A percentile compares a stretch with the other conserved stretches of the same genome.
These are phyloP conservation scores for Solanum boliviense DNA, from an alignment of 257 asterid genomes.

Conservation along the genomic window DNA sequence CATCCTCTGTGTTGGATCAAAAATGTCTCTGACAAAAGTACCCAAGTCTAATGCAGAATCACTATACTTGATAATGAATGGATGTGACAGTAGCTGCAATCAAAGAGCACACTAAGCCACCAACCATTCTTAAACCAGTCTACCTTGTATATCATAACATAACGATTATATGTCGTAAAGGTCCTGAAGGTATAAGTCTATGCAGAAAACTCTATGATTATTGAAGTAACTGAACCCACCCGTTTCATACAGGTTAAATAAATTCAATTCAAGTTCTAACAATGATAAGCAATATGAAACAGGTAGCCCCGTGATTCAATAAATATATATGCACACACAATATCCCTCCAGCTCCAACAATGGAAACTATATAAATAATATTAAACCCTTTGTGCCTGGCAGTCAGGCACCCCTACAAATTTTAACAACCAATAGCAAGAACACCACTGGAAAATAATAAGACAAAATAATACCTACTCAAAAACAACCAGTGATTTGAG, in stretches of 20 bases:
- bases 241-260: neutral
- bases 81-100: constrained; percentile 83
- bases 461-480: neutral
- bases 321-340: neutral
- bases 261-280: neutral
- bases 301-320: neutral
- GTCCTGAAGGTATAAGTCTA: neutral
- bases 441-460: neutral
- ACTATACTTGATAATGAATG: constrained; percentile 58
- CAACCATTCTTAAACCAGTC: neutral
- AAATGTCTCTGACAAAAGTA: constrained; percentile 70
- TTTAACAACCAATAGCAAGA: neutral
- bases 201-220: neutral
- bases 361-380: neutral
- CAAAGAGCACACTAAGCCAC: neutral
- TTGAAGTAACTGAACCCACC: neutral
- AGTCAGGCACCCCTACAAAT: neutral
- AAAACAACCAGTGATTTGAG: neutral
- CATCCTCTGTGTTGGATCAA: constrained; percentile 81
- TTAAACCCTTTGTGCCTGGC: neutral
- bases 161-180: neutral
- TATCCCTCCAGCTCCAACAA: neutral
- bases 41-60: constrained; percentile 59
- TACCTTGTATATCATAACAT: neutral
- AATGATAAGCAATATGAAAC: neutral